Evolutionary conservation across 1,284 basidiomycete species (phyloP), one percentile per base, ranked within the genome.

Genomic region (Sanghuangporus sanghuang): DNA sequence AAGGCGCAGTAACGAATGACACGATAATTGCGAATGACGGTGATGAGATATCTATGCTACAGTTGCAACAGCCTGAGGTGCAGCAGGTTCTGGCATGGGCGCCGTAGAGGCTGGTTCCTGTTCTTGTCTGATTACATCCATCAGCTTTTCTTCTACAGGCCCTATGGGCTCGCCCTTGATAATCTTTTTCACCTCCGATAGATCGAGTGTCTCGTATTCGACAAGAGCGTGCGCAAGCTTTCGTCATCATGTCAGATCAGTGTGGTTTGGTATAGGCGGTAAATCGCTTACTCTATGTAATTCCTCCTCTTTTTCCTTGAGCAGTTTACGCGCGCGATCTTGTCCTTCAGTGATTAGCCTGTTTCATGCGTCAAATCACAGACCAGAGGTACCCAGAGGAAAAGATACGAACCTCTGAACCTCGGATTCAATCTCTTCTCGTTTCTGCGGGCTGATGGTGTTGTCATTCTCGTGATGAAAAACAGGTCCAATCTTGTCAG

Each of bases 171-270:
- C 87, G 42, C 93, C 93, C 64, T 82, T 85, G 72, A 96, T 84
- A n/a, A 95, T 90, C 75, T 85, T 87, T 72, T 81, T 79, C 21
- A 97, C 95, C 75, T 98, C 94, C 21, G 92, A 87, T 48, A 85
- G 81, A 68, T 88, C 87, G 66, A 98, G 78, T n/a, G 95, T 97
- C 79, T 98, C 95, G 76, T 96, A 90, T 73, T 96, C 93, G 18
- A 97, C 86, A 64, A 98, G 79, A 4, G 96, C 95, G 62, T 84
- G 81, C 3, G 95, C 95, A 56, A 97, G 84, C 90, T 95, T 67
- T 36, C 40, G 63, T 60, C 64, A 68, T 48, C n/a, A 8, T 11
- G 38, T 54, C 23, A 61, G 42, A n/a, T 21, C 23, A 68, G 66
- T 59, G 56, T 36, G 39, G 39, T 52, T 21, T 59, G 6, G 9